Base-by-base conservation (phyloP, 2,329 filamentous ascomycete genomes). In the Chalaropsis ovoidea region DNA sequence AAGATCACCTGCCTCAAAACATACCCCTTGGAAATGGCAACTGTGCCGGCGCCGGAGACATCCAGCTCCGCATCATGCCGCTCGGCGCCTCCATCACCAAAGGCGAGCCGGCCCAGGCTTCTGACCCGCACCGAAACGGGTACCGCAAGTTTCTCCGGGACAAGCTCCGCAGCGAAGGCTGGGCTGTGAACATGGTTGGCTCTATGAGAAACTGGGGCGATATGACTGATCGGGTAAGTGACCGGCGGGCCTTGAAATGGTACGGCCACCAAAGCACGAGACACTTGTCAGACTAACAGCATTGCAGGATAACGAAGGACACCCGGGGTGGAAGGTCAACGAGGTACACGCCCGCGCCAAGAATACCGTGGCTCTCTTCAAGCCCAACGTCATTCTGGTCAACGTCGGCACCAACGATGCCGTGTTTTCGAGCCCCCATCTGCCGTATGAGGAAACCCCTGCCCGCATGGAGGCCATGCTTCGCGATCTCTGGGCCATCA, bases 161-260 rank as follows among this genome's bases (percentile, higher is more conserved):
- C n/a, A 68, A 71, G 54, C 70, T 77, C 27, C 45, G 63, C 1
- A 66, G 61, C 19, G 69, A 70, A 10, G 74, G 73, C 31, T 73
- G 67, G 70, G 70, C 43, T 67, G 73, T 72, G 66, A 73, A 75
- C 72, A 77, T 77, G 73, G 76, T 79, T 17, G 77, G 78, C 42
- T 61, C 61, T 24, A 75, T 72, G n/a, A 72, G 71, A 39, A 68
- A 73, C 19, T 69, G 71, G 58, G 77, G 77, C 47, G 71, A 68
- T 66, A 79, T 79, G 77, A 43, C 22, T 8, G 68, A 69, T 19
- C 54, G 56, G 1, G 68, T 67, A 62, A 58, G 67, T 65, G 3
- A 24, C 24, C 22, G 13, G 3, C 19, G 31, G 27, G 13, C 19
- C 10, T 31, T 15, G 22, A 22, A 27, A 15, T n/a, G 43, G 45